Conservation (phyloP, 805 yeast genomes). For the Pichia exigua region DNA sequence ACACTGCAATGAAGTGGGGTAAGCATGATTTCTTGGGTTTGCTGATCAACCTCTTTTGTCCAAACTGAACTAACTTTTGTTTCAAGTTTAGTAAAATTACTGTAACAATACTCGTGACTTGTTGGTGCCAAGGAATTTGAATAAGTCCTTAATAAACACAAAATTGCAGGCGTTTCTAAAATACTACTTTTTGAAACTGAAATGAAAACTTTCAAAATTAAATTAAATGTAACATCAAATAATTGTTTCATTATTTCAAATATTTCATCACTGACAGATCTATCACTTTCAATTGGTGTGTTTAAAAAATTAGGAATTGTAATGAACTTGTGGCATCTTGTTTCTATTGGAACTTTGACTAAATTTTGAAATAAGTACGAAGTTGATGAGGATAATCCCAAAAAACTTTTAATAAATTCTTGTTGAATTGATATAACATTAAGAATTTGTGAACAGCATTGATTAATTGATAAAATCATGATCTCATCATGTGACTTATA, state of each 20-base stretch:
- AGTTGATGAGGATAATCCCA: constrained; percentile 37
- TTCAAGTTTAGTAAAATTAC: constrained; percentile 41
- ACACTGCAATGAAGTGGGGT: constrained; percentile 24
- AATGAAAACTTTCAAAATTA: constrained; percentile 30
- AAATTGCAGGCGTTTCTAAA: constrained; percentile 35
- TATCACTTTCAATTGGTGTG: constrained; percentile 23
- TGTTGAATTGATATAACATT: constrained; percentile 33
- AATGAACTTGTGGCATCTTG: constrained; percentile 17
- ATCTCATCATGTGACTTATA: not conserved
- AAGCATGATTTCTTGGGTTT: constrained; percentile 35
- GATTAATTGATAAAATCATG: constrained; percentile 6
- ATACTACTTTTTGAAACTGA: constrained; percentile 30
- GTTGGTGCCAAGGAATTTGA: constrained; percentile 34
- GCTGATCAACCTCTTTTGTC: constrained; percentile 51
- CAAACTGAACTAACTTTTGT: constrained; percentile 48
- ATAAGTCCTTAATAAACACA: constrained; percentile 36
- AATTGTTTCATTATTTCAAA: constrained; percentile 27
- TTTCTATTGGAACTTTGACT: constrained; percentile 28
- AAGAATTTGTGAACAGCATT: constrained; percentile 9
- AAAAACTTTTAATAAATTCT: constrained; percentile 36
- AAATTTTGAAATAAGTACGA: constrained; percentile 33
- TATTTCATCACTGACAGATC: constrained; percentile 24
- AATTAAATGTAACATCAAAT: constrained; percentile 17
- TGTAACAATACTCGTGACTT: constrained; percentile 57
- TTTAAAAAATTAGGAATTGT: constrained; percentile 9